Evolutionary conservation across 148 eudicot genomes (phyloP), one percentile per base, ranked within the genome.

Genomic region (Euryodendron excelsum): DNA sequence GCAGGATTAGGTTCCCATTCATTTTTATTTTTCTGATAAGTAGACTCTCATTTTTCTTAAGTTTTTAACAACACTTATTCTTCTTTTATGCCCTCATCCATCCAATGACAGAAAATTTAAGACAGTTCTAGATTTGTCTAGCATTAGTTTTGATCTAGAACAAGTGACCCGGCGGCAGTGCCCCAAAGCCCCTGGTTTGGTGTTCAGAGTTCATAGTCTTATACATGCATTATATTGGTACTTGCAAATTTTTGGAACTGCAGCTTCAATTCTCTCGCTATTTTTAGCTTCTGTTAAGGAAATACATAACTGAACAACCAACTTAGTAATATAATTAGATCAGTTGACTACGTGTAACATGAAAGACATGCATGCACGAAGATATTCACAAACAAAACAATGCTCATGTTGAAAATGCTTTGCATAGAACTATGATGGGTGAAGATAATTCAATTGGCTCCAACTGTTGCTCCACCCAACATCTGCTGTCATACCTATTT

Each of bases 371-470:
- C n/a, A n/a, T n/a, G n/a, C n/a, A n/a, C n/a, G 7, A 56, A 10
- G 61, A 3, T n/a, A 0, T 20, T 2, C 6, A 23, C 0, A n/a
- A 48, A 53, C 12, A 45, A 2, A 33, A 28, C 10, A 41, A 31
- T 1, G 39, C 12, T 41, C 45, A 41, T 36, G 48, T 39, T 11
- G 18, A 67, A 67, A 11, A 25, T 47, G 59, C 12, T 28, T 18
- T 71, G 18, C 23, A 50, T 23, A 33, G 62, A 21, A 20, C 33
- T 52, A 72, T 36, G 21, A 20, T 50, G 28, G 6, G 30, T 18
- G 31, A 21, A 52, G 61, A 71, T 48, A 20, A 71, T 69, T 28
- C 36, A 48, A 15, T 50, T 71, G 28, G 45, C 73, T 70, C 73
- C 10, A 72, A 53, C 44, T 72, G 39, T 44, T 44, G 28, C 37